phyloP scores from a whole-genome alignment of 331 rosid species.

The Malus hybrid region DNA sequence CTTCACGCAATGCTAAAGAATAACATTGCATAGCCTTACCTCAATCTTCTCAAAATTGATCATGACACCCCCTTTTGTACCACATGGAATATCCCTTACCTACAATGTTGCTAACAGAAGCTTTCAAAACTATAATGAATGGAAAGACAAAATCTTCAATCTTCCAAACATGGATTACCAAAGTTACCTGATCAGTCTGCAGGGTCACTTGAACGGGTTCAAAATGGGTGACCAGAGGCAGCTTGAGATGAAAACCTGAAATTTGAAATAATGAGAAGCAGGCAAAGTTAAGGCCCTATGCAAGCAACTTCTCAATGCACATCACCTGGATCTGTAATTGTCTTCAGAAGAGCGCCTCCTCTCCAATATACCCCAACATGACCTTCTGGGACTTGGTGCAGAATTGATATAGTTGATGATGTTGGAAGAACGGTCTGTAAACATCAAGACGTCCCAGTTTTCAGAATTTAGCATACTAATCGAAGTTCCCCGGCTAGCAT shows the following conservation, averaged over 20 bases:
- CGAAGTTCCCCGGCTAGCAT: neutral
- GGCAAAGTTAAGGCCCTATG: neutral
- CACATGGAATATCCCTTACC: slow-evolving; percentile 93
- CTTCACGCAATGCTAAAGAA: neutral
- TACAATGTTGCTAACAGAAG: slow-evolving; percentile 16
- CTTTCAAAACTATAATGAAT: neutral
- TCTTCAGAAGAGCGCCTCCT: slow-evolving; percentile 84
- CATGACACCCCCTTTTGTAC: slow-evolving; percentile 98
- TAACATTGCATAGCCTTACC: slow-evolving; percentile 30
- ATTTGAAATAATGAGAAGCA: slow-evolving; percentile 2
- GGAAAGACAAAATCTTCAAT: slow-evolving; percentile 5
- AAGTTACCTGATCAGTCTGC: slow-evolving; percentile 74
- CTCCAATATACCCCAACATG: slow-evolving; percentile 93
- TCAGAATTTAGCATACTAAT: neutral
- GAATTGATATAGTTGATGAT: slow-evolving; percentile 35
- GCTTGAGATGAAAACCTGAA: slow-evolving; percentile 78
- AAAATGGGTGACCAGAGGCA: slow-evolving; percentile 71
- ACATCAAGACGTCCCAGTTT: neutral
- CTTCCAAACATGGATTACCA: neutral
- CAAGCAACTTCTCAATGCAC: neutral
- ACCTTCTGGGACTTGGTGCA: slow-evolving; percentile 99
- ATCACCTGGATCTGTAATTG: slow-evolving; percentile 68
- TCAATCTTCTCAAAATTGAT: slow-evolving; percentile 84
- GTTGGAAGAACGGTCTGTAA: slow-evolving; percentile 52
- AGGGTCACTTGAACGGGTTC: slow-evolving; percentile 89